Conservation (phyloP, 176 grass and related monocot species). For the Triticum timopheevii region DNA sequence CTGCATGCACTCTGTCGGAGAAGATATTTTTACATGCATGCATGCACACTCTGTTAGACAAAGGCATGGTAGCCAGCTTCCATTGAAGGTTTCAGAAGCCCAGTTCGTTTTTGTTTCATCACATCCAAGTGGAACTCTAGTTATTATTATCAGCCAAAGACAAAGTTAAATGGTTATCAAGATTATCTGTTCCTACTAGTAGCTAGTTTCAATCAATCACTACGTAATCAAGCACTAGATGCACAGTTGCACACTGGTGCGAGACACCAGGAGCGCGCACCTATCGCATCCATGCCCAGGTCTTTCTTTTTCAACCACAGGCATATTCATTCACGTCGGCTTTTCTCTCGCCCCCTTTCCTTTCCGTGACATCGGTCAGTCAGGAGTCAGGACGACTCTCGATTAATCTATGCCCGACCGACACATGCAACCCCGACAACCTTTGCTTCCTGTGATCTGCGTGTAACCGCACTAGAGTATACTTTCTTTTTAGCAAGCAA, state of each 20-base stretch:
- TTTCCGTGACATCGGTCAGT: neutral
- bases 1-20: neutral
- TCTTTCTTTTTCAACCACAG: neutral
- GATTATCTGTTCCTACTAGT: neutral
- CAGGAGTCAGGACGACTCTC: neutral
- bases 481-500: neutral
- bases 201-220: neutral
- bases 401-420: neutral
- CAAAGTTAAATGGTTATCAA: neutral
- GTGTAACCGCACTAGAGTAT: neutral
- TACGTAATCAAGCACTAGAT: neutral
- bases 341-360: neutral
- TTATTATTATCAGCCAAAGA: neutral
- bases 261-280: neutral
- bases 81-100: neutral
- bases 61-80: too few species aligned
- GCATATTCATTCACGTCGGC: neutral
- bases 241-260: neutral
- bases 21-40: neutral
- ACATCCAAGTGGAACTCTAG: too few species aligned
- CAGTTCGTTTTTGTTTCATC: neutral
- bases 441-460: neutral
- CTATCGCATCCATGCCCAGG: neutral
- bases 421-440: conserved; percentile 11
- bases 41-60: too few species aligned